These are phyloP conservation scores for Epicoccum nigrum DNA, from an alignment of 2,329 filamentous ascomycete species.

Conservation along the genomic window DNA sequence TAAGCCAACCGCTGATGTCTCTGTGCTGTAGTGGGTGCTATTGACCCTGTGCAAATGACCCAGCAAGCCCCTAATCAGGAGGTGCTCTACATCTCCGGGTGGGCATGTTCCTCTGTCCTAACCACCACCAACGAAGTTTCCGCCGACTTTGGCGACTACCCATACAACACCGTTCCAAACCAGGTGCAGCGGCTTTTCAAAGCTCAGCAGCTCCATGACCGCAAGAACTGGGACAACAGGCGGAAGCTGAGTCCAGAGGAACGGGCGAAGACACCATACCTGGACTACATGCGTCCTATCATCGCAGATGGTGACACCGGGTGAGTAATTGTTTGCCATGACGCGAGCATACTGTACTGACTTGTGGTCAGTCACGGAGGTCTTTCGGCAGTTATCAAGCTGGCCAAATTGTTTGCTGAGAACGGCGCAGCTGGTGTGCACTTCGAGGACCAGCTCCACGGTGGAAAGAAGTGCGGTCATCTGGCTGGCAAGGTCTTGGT, in stretches of 20 bases:
- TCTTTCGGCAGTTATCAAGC: constrained; percentile 88
- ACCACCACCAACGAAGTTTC: constrained; percentile 97
- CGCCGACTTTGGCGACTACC: constrained; percentile 97
- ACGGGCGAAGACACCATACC: constrained; percentile 77
- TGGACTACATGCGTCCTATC: constrained; percentile 93
- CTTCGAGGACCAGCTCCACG: constrained; percentile 97
- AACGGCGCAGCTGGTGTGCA: constrained; percentile 96
- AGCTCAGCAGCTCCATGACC: constrained; percentile 94
- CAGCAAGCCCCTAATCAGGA: constrained; percentile 97
- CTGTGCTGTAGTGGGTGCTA: constrained; percentile 76
- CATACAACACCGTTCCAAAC: constrained; percentile 98
- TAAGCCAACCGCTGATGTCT: constrained; percentile 38
- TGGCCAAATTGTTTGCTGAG: constrained; percentile 96
- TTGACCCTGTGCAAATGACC: constrained; percentile 99
- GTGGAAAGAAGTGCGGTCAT: constrained; percentile 98
- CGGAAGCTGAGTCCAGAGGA: constrained; percentile 77
- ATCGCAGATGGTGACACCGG: constrained; percentile 95
- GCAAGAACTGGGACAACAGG: constrained; percentile 89
- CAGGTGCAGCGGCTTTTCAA: constrained; percentile 96
- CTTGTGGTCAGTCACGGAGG: constrained; percentile 74
- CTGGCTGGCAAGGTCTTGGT: constrained; percentile 95
- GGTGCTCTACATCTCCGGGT: constrained; percentile 93
- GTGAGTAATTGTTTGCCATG: constrained; percentile 36
- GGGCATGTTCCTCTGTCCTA: constrained; percentile 93
- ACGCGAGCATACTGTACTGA: constrained; percentile 12